Evolutionary conservation across 352 stramenopile species (phyloP).

Genomic region (Phytopythium montanum): DNA sequence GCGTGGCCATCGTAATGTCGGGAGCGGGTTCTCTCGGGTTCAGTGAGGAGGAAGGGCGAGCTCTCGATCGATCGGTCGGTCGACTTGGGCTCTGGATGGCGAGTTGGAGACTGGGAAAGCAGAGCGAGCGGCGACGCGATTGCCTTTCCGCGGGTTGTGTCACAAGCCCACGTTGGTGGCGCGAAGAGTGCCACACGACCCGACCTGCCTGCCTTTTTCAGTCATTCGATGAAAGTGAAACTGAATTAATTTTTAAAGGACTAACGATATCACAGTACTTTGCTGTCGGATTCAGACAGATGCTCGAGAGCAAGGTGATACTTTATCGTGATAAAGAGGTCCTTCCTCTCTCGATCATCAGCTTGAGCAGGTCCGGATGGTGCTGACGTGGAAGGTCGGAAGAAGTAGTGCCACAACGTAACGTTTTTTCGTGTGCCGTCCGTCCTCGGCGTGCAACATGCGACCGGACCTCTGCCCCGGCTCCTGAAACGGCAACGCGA

Average conservation of each 20-base stretch:
- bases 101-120: constrained; percentile 6
- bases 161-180: constrained; percentile 7
- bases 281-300: neutral
- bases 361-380: neutral
- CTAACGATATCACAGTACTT: too few relatives aligned
- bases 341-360: neutral
- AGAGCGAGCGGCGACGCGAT: neutral
- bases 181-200: constrained; percentile 2
- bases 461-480: constrained; percentile 1
- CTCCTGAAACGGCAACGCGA: neutral
- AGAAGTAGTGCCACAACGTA: constrained; percentile 1
- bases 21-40: neutral
- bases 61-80: constrained; percentile 4
- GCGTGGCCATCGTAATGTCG: constrained; percentile 10
- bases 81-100: neutral
- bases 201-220: neutral
- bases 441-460: neutral
- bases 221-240: neutral
- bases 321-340: neutral
- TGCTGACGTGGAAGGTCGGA: constrained; percentile 11
- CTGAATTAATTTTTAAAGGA: neutral
- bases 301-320: too few relatives aligned
- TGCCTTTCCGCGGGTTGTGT: constrained; percentile 7
- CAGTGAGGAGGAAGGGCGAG: neutral
- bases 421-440: constrained; percentile 3